Evolutionary conservation across 2,329 filamentous ascomycete species (phyloP).

Genomic region (Pseudogymnoascus sp.): DNA sequence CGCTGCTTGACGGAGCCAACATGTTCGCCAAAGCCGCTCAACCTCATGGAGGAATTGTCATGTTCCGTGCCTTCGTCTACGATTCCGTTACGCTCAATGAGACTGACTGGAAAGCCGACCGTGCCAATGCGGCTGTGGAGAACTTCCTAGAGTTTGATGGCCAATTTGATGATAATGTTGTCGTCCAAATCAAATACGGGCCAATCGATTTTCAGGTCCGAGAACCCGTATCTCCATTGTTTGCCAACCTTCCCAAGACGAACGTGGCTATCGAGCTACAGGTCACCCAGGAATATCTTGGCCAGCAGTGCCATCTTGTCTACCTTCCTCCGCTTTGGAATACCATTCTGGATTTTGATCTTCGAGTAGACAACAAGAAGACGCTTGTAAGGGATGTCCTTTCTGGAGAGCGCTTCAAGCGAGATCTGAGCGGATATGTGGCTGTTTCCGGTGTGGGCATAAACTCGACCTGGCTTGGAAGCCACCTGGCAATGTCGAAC

Average conservation of each 20-base stretch:
- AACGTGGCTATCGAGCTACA: conserved; percentile 55
- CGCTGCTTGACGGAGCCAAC: conserved; percentile 60
- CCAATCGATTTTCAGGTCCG: conserved; percentile 69
- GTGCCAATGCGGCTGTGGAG: conserved; percentile 62
- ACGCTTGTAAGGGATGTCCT: conserved; percentile 55
- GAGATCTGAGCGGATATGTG: conserved; percentile 53
- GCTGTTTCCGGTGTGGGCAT: conserved; percentile 62
- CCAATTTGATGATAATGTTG: conserved; percentile 61
- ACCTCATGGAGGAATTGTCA: conserved; percentile 53
- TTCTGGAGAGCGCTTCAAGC: conserved; percentile 51
- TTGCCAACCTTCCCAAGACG: conserved; percentile 43
- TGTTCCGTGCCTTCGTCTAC: conserved; percentile 70
- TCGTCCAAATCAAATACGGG: conserved; percentile 68
- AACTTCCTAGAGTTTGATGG: conserved; percentile 59
- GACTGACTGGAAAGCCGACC: conserved; percentile 57
- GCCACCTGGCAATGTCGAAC: conserved; percentile 64
- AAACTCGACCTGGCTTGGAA: conserved; percentile 62
- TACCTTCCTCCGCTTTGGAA: conserved; percentile 65
- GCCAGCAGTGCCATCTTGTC: conserved; percentile 62
- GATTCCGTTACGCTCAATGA: conserved; percentile 46
- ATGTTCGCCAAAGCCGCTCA: conserved; percentile 55
- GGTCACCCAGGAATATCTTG: conserved; percentile 63
- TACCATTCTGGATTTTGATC: conserved; percentile 58
- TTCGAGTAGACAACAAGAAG: conserved; percentile 49
- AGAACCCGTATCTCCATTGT: conserved; percentile 59